Evolutionary conservation across 2,329 filamentous ascomycete genomes (phyloP).

Genomic region (Colletotrichum gigasporum): DNA sequence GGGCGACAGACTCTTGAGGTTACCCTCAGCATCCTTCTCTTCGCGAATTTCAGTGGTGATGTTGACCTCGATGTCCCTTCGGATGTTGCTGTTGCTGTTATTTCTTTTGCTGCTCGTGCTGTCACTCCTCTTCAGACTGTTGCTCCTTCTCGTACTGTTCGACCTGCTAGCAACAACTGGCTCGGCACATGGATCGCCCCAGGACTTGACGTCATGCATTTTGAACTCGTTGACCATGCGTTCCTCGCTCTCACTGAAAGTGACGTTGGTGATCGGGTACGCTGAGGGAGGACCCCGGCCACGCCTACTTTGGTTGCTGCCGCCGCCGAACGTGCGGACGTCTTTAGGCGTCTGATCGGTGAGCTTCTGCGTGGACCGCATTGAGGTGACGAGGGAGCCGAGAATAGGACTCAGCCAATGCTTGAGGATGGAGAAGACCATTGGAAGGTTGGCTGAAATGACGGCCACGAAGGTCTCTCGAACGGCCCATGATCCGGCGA

Average conservation of each 20-base stretch:
- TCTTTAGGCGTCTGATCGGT: slow-evolving; percentile 47
- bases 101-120: no score
- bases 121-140: not conserved
- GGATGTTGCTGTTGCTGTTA: not conserved
- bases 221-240: slow-evolving; percentile 54
- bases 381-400: slow-evolving; percentile 43
- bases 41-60: not conserved
- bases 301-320: slow-evolving; percentile 41
- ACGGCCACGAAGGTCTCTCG: slow-evolving; percentile 51
- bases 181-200: slow-evolving; percentile 56
- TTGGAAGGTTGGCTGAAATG: slow-evolving; percentile 48
- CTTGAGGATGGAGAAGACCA: slow-evolving; percentile 52
- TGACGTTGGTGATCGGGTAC: slow-evolving; percentile 48
- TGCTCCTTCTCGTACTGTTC: not conserved
- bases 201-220: slow-evolving; percentile 41
- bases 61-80: not conserved
- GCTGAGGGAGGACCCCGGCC: slow-evolving; percentile 42
- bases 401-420: slow-evolving; percentile 45
- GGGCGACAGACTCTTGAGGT: not conserved
- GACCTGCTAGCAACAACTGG: slow-evolving; percentile 33
- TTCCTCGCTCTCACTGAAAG: slow-evolving; percentile 49
- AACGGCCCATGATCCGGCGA: slow-evolving; percentile 40
- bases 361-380: slow-evolving; percentile 47
- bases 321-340: slow-evolving; percentile 52
- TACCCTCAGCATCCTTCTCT: not conserved